phyloP scores from a whole-genome alignment of 225 moss, liverwort and hornwort species.

The Marchantia polymorpha region DNA sequence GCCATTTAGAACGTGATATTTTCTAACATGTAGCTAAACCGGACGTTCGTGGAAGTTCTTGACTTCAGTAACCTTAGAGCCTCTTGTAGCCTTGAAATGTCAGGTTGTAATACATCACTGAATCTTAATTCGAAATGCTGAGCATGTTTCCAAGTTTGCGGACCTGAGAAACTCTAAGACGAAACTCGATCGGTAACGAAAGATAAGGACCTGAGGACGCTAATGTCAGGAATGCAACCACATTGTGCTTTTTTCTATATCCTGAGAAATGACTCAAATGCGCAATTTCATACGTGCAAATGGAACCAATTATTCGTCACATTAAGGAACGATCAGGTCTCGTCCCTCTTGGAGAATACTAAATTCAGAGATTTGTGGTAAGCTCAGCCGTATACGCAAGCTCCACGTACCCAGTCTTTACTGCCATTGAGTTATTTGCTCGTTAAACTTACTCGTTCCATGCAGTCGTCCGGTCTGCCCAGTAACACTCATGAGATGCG shows the following conservation, averaged over 20 bases:
- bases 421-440: too few relatives aligned
- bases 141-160: constrained; percentile 50
- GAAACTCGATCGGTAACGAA: constrained; percentile 84
- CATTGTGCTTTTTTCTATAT: background rate
- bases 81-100: background rate
- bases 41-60: too few relatives aligned
- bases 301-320: too few relatives aligned
- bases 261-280: too few relatives aligned
- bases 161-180: constrained; percentile 90
- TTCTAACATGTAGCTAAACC: too few relatives aligned
- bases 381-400: background rate
- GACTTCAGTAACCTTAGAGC: background rate
- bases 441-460: background rate
- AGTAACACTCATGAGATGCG: too few relatives aligned
- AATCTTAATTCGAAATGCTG: background rate
- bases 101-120: background rate
- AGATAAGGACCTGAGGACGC: constrained; percentile 85
- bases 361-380: too few relatives aligned
- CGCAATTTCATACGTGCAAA: too few relatives aligned
- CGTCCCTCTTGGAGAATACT: too few relatives aligned
- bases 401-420: too few relatives aligned
- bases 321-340: too few relatives aligned
- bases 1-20: too few relatives aligned
- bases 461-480: background rate
- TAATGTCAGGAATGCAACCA: constrained; percentile 75